Base-by-base conservation (phyloP, 768 basidiomycete genomes). In the Tylopilus subfusipes region DNA sequence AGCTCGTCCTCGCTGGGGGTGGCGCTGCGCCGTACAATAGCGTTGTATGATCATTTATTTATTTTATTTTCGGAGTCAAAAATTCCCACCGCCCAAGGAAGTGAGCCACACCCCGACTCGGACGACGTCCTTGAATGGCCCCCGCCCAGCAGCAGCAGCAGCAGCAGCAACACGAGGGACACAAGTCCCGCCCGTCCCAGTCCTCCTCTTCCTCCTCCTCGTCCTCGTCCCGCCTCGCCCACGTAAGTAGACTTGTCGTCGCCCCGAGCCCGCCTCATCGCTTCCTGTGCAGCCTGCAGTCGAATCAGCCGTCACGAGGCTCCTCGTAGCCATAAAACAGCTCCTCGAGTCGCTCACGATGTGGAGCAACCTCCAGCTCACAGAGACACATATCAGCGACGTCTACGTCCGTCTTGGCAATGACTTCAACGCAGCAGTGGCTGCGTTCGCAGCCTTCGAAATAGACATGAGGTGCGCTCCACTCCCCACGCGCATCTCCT, bases 371-470 rank as follows among this genome's bases (percentile, higher is more conserved):
- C 72, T 81, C 56, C 78, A 83, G 63, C 79, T 88, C 63, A 77
- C 83, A 53, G 93, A 96, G 67, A 74, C 71, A 40, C 78, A 90
- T 61, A 93, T 99, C 67, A 97, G 94, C 78, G 93, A 98, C 71
- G 90, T 97, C 50, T 99, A 99, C 72, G 97, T 99, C 50, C 83
- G 85, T 51, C 78, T 99, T 22, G 97, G 97, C 22, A 98, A 98
- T 72, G 95, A 97, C 68, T 98, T 99, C 77, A 98, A 98, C 67
- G 82, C 84, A 16, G 94, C 94, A 11, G 91, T 95, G 36, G 82
- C 87, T 50, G 93, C 94, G 1, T 99, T 99, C 68, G 80, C 81
- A 3, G 76, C 80, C 13, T 93, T 86, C 60, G 84, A 86, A 57
- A 95, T 99, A 54, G 84, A 89, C 56, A 98, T 98, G 89, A 76